A percentile compares a stretch with the other conserved stretches of the same genome.
These are phyloP conservation scores for Aspergillus unguis DNA, from an alignment of 2,329 filamentous ascomycete species.

Conservation along the genomic window DNA sequence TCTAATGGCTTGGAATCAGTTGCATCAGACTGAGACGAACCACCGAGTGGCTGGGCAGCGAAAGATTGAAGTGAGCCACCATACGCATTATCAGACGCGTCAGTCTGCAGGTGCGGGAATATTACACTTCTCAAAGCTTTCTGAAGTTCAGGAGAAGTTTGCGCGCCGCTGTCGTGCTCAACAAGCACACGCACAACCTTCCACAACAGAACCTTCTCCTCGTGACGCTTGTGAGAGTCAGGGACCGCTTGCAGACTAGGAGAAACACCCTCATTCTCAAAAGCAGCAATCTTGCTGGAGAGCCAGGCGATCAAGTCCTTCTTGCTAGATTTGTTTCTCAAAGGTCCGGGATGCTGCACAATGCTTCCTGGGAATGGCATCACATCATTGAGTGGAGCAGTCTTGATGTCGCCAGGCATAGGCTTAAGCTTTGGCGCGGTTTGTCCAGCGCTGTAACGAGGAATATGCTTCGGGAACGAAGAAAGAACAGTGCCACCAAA, in stretches of 20 bases:
- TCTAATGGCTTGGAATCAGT: constrained; percentile 68
- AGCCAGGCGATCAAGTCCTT: constrained; percentile 88
- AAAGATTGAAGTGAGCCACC: constrained; percentile 25
- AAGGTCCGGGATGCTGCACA: constrained; percentile 81
- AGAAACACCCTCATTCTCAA: constrained; percentile 57
- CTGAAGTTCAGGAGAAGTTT: constrained; percentile 68
- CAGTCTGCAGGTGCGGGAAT: constrained; percentile 54
- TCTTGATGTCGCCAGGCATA: constrained; percentile 74
- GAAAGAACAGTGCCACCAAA: constrained; percentile 78
- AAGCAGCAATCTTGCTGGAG: constrained; percentile 65
- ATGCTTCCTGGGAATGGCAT: constrained; percentile 69
- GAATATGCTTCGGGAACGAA: constrained; percentile 83
- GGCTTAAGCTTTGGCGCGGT: constrained; percentile 74
- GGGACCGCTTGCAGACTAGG: constrained; percentile 49
- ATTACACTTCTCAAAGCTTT: constrained; percentile 73
- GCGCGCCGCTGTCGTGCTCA: constrained; percentile 79
- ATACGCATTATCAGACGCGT: constrained; percentile 26
- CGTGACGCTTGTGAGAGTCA: constrained; percentile 61
- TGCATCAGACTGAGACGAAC: constrained; percentile 57
- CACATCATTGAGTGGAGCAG: constrained; percentile 71
- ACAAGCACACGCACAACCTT: constrained; percentile 78
- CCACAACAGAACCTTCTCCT: constrained; percentile 83
- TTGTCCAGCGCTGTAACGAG: constrained; percentile 75
- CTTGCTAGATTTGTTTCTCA: constrained; percentile 89
- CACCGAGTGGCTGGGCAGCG: constrained; percentile 35